phyloP scores from a whole-genome alignment of 306 rosid species.

The Oemleria cerasiformis region DNA sequence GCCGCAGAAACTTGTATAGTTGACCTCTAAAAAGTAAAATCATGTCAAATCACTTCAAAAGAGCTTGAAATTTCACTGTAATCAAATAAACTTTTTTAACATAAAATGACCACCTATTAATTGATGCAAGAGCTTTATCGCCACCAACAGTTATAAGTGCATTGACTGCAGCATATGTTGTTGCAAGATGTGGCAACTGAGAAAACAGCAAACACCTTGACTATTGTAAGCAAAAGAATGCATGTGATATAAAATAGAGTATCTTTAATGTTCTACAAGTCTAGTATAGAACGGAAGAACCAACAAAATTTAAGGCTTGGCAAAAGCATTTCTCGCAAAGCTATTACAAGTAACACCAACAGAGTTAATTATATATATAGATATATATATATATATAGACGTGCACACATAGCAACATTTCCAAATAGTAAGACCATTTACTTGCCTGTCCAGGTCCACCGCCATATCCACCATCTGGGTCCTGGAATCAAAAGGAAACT shows the following conservation, averaged over 20 bases:
- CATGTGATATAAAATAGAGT: background rate
- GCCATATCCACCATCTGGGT: constrained; percentile 79
- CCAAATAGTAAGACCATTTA: constrained; percentile 14
- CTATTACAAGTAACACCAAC: background rate
- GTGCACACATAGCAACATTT: background rate
- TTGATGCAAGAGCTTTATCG: constrained; percentile 68
- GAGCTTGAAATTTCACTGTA: constrained; percentile 8
- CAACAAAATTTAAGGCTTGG: background rate
- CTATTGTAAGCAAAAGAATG: background rate
- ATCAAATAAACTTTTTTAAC: constrained; percentile 16
- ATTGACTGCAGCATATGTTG: constrained; percentile 93
- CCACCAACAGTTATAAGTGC: constrained; percentile 77
- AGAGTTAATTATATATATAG: constrained; percentile 18
- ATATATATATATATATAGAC: background rate
- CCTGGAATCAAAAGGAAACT: constrained; percentile 48
- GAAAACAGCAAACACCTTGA: constrained; percentile 15
- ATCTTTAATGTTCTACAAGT: background rate
- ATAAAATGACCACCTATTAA: constrained; percentile 83
- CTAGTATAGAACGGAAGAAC: background rate
- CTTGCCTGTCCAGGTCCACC: constrained; percentile 99
- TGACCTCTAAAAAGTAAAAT: constrained; percentile 48
- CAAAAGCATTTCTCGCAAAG: background rate
- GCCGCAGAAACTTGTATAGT: constrained; percentile 54
- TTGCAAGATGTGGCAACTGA: constrained; percentile 96
- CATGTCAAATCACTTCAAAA: constrained; percentile 29